Evolutionary conservation across 768 basidiomycete species (phyloP).

Genomic region (Tephrocybe sp.): DNA sequence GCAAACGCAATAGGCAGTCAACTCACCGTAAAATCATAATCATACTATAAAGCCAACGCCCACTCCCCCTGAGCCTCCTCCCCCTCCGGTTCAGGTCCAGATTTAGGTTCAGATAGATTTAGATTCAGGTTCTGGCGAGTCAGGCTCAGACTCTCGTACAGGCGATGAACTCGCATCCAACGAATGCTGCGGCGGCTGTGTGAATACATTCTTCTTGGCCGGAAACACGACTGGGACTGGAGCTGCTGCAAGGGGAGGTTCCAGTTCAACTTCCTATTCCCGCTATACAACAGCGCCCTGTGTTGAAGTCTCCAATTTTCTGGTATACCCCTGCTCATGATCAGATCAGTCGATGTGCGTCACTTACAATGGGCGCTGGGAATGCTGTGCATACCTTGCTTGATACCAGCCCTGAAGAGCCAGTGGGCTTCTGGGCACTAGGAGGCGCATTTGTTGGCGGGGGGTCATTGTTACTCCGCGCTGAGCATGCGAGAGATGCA

Average conservation of each 20-base stretch:
- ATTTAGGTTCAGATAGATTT: slow-evolving; percentile 32
- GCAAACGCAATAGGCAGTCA: not conserved
- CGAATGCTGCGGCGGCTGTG: slow-evolving; percentile 19
- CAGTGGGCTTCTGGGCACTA: slow-evolving; percentile 29
- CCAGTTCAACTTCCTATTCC: slow-evolving; percentile 40
- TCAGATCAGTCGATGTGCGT: too few species aligned
- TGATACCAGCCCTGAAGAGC: slow-evolving; percentile 22
- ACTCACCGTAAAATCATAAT: slow-evolving; percentile 63
- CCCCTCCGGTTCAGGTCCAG: slow-evolving; percentile 19
- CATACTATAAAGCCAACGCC: slow-evolving; percentile 79
- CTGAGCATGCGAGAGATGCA: slow-evolving; percentile 46
- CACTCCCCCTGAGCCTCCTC: slow-evolving; percentile 57
- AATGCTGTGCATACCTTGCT: slow-evolving; percentile 25
- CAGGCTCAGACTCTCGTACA: slow-evolving; percentile 30
- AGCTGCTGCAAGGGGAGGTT: slow-evolving; percentile 32
- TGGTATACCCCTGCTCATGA: too few species aligned
- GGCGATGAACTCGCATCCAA: slow-evolving; percentile 25
- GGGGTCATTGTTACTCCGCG: slow-evolving; percentile 21
- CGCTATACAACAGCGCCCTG: slow-evolving; percentile 40
- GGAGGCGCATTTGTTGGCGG: slow-evolving; percentile 18
- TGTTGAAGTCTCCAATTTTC: slow-evolving; percentile 58
- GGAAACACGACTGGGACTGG: slow-evolving; percentile 37
- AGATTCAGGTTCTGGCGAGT: too few species aligned
- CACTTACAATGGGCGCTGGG: too few species aligned
- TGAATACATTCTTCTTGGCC: slow-evolving; percentile 35